A percentile compares a stretch with the other conserved stretches of the same genome.
phyloP scores from a whole-genome alignment of 345 rosid species.

The Eucalyptus pumila region DNA sequence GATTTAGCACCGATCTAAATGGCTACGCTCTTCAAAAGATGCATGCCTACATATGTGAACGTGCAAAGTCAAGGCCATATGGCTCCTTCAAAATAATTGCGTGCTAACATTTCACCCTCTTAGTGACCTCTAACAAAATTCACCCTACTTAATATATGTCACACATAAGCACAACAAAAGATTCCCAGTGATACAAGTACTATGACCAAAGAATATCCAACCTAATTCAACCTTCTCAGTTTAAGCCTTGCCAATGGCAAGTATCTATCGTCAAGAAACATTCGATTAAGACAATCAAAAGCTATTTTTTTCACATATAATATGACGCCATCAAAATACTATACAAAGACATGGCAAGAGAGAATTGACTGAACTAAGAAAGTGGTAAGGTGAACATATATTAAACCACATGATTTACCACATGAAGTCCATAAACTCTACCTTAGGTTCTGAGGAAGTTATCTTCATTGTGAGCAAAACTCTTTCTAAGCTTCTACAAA shows the following conservation, averaged over 20 bases:
- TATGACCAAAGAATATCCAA: background rate
- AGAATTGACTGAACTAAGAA: background rate
- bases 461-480: constrained; percentile 93
- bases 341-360: background rate
- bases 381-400: background rate
- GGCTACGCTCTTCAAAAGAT: background rate
- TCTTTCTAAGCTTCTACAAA: constrained; percentile 79
- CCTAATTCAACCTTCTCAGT: background rate
- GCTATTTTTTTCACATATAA: background rate
- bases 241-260: background rate
- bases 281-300: background rate
- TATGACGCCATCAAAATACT: background rate
- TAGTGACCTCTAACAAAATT: background rate
- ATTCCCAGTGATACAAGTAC: background rate
- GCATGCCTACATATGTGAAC: background rate
- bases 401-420: background rate
- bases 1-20: background rate
- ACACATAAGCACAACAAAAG: background rate
- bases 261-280: background rate
- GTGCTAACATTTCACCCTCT: background rate
- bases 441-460: constrained; percentile 93
- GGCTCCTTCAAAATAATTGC: background rate
- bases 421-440: constrained; percentile 7
- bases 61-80: background rate
- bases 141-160: background rate